Percentiles rank a stretch among this genome's conserved stretches.
phyloP scores from a whole-genome alignment of 2,329 filamentous ascomycete species.

The Aspergillus pseudonomiae region DNA sequence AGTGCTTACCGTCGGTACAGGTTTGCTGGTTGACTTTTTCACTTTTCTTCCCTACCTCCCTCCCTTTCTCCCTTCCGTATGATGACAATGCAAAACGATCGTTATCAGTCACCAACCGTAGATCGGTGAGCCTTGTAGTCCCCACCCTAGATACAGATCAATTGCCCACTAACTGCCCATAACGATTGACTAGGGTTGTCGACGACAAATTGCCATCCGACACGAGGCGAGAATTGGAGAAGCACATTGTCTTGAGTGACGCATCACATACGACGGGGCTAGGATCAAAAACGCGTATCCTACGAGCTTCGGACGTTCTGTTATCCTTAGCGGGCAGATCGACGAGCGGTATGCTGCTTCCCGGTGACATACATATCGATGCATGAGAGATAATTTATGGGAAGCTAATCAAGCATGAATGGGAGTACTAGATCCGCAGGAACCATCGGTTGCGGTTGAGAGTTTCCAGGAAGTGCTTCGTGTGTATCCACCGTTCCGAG shows the following conservation, averaged over 20 bases:
- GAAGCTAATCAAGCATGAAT: conserved; percentile 7
- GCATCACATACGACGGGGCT: conserved; percentile 16
- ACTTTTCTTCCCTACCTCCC: neutral
- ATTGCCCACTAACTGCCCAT: conserved; percentile 6
- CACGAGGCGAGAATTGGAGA: conserved; percentile 22
- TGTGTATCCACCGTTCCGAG: conserved; percentile 29
- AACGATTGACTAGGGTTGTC: conserved; percentile 15
- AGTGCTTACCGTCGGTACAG: conserved; percentile 4
- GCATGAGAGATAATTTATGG: neutral
- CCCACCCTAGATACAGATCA: neutral
- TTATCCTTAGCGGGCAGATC: conserved; percentile 25
- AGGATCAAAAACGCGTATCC: conserved; percentile 22
- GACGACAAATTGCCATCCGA: conserved; percentile 12
- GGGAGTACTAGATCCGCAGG: conserved; percentile 12
- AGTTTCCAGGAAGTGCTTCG: conserved; percentile 32
- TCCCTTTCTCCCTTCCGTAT: conserved; percentile 1
- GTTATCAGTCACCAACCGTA: conserved; percentile 10
- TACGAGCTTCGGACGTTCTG: conserved; percentile 28
- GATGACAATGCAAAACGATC: conserved; percentile 17
- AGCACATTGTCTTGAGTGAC: conserved; percentile 20
- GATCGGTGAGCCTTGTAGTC: conserved; percentile 16
- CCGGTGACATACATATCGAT: conserved; percentile 11
- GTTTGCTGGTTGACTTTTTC: neutral
- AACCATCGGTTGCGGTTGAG: conserved; percentile 22
- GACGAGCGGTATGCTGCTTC: conserved; percentile 20